These are phyloP conservation scores for Daedalea quercina DNA, from an alignment of 768 basidiomycete genomes.

Conservation along the genomic window DNA sequence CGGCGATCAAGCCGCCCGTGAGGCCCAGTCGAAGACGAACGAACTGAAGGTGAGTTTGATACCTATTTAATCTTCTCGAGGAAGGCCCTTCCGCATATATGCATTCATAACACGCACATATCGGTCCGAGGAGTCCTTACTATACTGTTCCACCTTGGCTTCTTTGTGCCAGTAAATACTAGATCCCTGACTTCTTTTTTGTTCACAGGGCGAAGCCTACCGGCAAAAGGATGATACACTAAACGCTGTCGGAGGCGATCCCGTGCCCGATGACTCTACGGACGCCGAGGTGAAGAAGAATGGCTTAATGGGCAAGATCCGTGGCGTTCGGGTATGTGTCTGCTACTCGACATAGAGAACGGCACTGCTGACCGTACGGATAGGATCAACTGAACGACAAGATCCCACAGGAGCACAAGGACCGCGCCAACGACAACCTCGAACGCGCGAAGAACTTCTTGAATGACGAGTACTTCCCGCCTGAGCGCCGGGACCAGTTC, in stretches of 20 bases:
- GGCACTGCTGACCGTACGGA: slow-evolving; percentile 2
- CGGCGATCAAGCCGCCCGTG: slow-evolving; percentile 18
- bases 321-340: slow-evolving; percentile 21
- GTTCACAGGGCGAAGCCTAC: slow-evolving; percentile 11
- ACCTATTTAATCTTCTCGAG: too few relatives aligned
- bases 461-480: slow-evolving; percentile 80
- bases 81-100: background rate
- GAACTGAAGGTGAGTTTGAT: slow-evolving; percentile 8
- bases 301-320: slow-evolving; percentile 25
- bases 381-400: slow-evolving; percentile 44
- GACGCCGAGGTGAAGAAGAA: slow-evolving; percentile 32
- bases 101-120: background rate
- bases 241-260: slow-evolving; percentile 24
- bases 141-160: too few relatives aligned
- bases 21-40: slow-evolving; percentile 13
- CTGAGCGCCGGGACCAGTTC: slow-evolving; percentile 87
- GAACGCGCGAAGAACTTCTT: slow-evolving; percentile 64
- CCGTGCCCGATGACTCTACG: slow-evolving; percentile 23
- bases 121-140: too few relatives aligned
- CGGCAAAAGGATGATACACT: slow-evolving; percentile 15
- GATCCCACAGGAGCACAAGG: slow-evolving; percentile 65
- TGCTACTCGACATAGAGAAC: background rate
- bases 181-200: too few relatives aligned
- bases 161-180: too few relatives aligned
- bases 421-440: slow-evolving; percentile 42